Percentiles rank a stretch among this genome's conserved stretches.
phyloP scores from a whole-genome alignment of 2,329 filamentous ascomycete genomes.

The Apiospora saccharicola region DNA sequence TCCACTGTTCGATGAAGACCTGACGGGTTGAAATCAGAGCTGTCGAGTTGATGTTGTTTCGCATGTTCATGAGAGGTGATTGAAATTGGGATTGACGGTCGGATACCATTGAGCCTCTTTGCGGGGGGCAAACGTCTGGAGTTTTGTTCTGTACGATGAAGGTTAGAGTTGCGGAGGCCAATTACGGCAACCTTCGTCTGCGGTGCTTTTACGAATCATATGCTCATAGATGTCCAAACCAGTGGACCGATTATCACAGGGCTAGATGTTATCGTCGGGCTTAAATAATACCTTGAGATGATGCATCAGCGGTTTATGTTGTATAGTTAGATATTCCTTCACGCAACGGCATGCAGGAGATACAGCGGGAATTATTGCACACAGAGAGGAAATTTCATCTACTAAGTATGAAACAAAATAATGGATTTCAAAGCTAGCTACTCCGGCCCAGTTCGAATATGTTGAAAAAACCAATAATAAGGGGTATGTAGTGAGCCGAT shows the following conservation, averaged over 20 bases:
- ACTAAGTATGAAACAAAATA: background rate
- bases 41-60: too few species aligned
- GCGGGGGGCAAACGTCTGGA: background rate
- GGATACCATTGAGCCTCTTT: background rate
- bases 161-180: background rate
- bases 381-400: background rate
- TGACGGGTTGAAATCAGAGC: background rate
- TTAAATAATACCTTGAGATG: background rate
- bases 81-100: background rate
- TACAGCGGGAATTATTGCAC: background rate
- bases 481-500: conserved; percentile 3
- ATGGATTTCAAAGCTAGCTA: too few species aligned
- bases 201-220: background rate
- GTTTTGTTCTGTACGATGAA: background rate
- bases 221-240: background rate
- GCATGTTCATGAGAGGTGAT: background rate
- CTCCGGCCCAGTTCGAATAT: background rate
- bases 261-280: background rate
- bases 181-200: background rate
- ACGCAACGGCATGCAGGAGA: background rate
- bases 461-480: conserved; percentile 12
- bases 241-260: background rate
- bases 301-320: background rate
- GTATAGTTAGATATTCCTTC: background rate
- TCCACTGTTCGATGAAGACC: conserved; percentile 34